Evolutionary conservation across 1,284 basidiomycete genomes (phyloP), one percentile per base, ranked within the genome.

Genomic region (Trametes hirsuta): DNA sequence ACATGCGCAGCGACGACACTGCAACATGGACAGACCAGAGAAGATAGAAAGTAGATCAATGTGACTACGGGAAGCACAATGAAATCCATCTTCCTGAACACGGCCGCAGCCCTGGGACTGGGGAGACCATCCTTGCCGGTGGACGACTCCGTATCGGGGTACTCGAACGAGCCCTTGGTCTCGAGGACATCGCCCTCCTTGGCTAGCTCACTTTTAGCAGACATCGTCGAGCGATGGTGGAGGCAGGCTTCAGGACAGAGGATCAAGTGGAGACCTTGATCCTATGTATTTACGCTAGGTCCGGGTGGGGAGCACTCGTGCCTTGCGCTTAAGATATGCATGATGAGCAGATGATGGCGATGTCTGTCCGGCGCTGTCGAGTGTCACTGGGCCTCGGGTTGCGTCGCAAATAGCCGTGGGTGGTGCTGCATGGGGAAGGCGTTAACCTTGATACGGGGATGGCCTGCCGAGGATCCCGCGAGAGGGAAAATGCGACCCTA

Each of bases 1-100:
- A 39, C 4, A 21, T 18, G 8, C 6, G 18, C 4, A 41, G 14
- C 10, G 21, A 41, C 6, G 6, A 40, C 39, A 2, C 25, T 48
- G 8, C 5, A 8, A 30, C 30, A 5, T 4, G 8, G 30, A 47
- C 54, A 21, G 15, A 65, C 64, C 51, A 63, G 46, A 44, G 62
- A 65, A 15, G 53, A 56, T 21, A 65, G 52, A 25, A 65, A 65
- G 56, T 63, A 65, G n/a, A 62, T 61, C 21, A 60, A 36, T 4
- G 64, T 65, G 52, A 56, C 58, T 4, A 63, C 50, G 14, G 64
- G 64, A 25, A 65, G 47, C 15, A 65, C 40, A 34, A 44, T 41
- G 18, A 53, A 42, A 47, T 65, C 64, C 41, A 65, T 50, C 48
- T 61, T 65, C 18, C 24, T 36, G 61, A 61, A 65, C n/a, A 53